A percentile compares a stretch with the other conserved stretches of the same genome.
phyloP scores from a whole-genome alignment of 1,139 yeast species.

The Yamadazyma dendronema region DNA sequence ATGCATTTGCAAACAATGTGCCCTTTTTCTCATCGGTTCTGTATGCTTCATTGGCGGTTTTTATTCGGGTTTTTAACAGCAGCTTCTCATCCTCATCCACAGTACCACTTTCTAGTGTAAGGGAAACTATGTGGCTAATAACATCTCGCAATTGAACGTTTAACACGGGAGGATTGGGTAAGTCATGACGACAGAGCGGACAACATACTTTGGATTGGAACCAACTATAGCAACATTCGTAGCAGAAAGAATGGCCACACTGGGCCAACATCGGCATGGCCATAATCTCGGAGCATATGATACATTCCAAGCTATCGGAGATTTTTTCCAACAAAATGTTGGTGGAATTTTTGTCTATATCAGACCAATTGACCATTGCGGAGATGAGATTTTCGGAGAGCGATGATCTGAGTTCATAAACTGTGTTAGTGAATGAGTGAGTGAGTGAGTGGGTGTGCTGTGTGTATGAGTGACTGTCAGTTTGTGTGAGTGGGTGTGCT shows the following conservation, averaged over 20 bases:
- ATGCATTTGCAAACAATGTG: slow-evolving; percentile 47
- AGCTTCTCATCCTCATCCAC: slow-evolving; percentile 18
- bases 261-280: slow-evolving; percentile 40
- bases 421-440: too few species aligned
- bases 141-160: slow-evolving; percentile 44
- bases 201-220: slow-evolving; percentile 48
- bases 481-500: too few species aligned
- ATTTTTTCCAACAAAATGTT: slow-evolving; percentile 7
- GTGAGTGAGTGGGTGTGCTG: too few species aligned
- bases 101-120: slow-evolving; percentile 25
- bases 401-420: too few species aligned
- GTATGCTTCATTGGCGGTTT: slow-evolving; percentile 28
- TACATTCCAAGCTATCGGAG: slow-evolving; percentile 32
- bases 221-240: slow-evolving; percentile 52
- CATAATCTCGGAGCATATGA: slow-evolving; percentile 46
- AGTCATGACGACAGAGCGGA: slow-evolving; percentile 52
- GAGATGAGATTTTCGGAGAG: neutral
- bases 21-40: slow-evolving; percentile 36
- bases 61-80: slow-evolving; percentile 21
- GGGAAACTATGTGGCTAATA: slow-evolving; percentile 28
- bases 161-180: slow-evolving; percentile 42
- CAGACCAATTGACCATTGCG: slow-evolving; percentile 6
- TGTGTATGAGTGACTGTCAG: too few species aligned
- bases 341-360: slow-evolving; percentile 8
- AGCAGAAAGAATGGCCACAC: slow-evolving; percentile 49